Conservation (phyloP, 805 yeast species). For the Ogataea angusta region DNA sequence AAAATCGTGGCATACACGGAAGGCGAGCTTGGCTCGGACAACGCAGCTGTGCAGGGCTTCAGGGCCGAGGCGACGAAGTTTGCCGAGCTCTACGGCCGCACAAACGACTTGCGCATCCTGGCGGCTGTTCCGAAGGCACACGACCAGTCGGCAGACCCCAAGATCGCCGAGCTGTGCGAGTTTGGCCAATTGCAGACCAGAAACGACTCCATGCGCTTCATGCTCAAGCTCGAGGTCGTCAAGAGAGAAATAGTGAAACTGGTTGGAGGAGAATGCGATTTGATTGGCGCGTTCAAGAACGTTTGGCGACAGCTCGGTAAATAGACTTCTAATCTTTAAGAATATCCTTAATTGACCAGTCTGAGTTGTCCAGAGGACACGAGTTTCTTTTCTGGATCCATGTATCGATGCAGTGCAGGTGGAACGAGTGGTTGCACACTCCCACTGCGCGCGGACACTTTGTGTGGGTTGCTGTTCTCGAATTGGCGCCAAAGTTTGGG, state of each 20-base stretch:
- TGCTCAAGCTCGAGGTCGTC: conserved; percentile 16
- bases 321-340: conserved; percentile 17
- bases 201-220: conserved; percentile 14
- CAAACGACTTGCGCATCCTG: conserved; percentile 11
- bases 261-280: conserved; percentile 1
- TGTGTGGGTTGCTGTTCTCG: conserved; percentile 15
- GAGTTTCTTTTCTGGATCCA: conserved; percentile 95
- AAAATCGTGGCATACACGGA: conserved; percentile 9
- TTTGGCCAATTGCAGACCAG: conserved; percentile 5
- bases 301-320: conserved; percentile 16
- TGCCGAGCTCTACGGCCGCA: conserved; percentile 4
- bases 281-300: conserved; percentile 16
- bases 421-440: conserved; percentile 96
- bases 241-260: conserved; percentile 13
- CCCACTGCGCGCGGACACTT: conserved; percentile 96
- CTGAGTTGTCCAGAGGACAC: conserved; percentile 93
- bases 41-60: conserved; percentile 4
- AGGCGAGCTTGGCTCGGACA: conserved; percentile 3
- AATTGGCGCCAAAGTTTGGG: conserved; percentile 44
- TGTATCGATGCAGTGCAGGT: conserved; percentile 90
- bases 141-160: conserved; percentile 11
- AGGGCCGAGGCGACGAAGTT: conserved; percentile 8
- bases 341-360: conserved; percentile 54
- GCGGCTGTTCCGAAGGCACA: conserved; percentile 12
- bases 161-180: conserved; percentile 11